Conservation (phyloP, 2,329 filamentous ascomycete genomes). For the Periconia sp. region DNA sequence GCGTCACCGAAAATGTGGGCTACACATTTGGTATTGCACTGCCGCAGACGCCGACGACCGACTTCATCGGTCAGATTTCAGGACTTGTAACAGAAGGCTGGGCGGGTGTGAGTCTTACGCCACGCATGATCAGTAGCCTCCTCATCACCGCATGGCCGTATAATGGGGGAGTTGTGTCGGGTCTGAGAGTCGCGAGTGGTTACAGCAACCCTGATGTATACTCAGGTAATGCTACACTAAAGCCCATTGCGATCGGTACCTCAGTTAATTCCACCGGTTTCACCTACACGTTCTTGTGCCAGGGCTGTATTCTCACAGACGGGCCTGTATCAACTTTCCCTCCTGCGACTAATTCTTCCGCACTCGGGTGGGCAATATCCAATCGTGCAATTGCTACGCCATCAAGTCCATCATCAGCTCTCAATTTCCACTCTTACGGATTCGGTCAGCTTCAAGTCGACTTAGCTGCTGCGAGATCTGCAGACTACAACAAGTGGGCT, state of each 20-base stretch:
- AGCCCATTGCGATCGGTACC: slow-evolving; percentile 55
- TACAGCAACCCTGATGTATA: slow-evolving; percentile 47
- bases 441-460: slow-evolving; percentile 24
- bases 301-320: slow-evolving; percentile 21
- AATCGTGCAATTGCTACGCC: slow-evolving; percentile 20
- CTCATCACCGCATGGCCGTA: slow-evolving; percentile 57
- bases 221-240: slow-evolving; percentile 44
- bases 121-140: slow-evolving; percentile 52
- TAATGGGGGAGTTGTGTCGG: slow-evolving; percentile 49
- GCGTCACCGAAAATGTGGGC: slow-evolving; percentile 30
- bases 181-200: slow-evolving; percentile 50
- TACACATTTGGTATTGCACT: slow-evolving; percentile 57
- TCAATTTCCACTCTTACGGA: slow-evolving; percentile 19
- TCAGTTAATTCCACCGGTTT: slow-evolving; percentile 57
- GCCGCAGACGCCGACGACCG: slow-evolving; percentile 50
- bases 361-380: slow-evolving; percentile 24
- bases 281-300: slow-evolving; percentile 59
- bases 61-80: slow-evolving; percentile 60
- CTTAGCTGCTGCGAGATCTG: slow-evolving; percentile 23
- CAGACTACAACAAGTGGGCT: slow-evolving; percentile 27
- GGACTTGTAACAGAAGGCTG: slow-evolving; percentile 52
- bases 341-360: slow-evolving; percentile 1
- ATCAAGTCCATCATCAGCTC: slow-evolving; percentile 13
- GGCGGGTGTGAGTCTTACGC: slow-evolving; percentile 54
- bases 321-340: slow-evolving; percentile 12